A percentile compares a stretch with the other conserved stretches of the same genome.
These are phyloP conservation scores for Yamadazyma atlantica DNA, from an alignment of 1,139 yeast species.

Conservation along the genomic window DNA sequence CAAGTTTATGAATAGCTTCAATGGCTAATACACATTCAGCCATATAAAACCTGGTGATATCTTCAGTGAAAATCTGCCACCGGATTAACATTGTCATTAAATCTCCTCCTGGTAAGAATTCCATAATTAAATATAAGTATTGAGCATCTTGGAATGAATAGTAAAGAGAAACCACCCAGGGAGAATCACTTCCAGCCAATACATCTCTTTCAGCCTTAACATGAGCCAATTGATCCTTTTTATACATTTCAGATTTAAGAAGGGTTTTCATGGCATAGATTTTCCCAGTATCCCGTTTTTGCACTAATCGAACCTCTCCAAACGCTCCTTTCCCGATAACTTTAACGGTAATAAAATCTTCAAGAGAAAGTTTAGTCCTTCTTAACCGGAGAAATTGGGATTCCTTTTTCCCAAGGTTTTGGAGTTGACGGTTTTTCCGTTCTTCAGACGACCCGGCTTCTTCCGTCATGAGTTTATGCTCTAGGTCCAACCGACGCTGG, in stretches of 20 bases:
- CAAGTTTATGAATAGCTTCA: slow-evolving; percentile 78
- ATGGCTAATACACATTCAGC: slow-evolving; percentile 85
- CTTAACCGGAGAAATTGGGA: slow-evolving; percentile 73
- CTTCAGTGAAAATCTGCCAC: slow-evolving; percentile 86
- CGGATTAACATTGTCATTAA: slow-evolving; percentile 84
- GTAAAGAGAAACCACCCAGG: slow-evolving; percentile 82
- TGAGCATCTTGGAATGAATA: slow-evolving; percentile 81
- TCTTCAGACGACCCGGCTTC: slow-evolving; percentile 66
- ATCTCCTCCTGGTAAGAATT: slow-evolving; percentile 84
- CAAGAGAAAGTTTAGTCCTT: slow-evolving; percentile 71
- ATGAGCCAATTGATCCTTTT: slow-evolving; percentile 79
- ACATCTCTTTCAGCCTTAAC: slow-evolving; percentile 87
- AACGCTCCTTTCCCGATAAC: slow-evolving; percentile 88
- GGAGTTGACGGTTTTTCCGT: slow-evolving; percentile 69
- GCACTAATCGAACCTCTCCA: slow-evolving; percentile 83
- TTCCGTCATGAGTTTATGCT: slow-evolving; percentile 62
- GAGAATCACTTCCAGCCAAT: slow-evolving; percentile 80
- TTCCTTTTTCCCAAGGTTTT: slow-evolving; percentile 71
- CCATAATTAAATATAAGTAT: slow-evolving; percentile 77
- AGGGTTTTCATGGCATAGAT: slow-evolving; percentile 84
- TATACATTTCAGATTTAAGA: slow-evolving; percentile 77
- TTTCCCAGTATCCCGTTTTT: slow-evolving; percentile 77
- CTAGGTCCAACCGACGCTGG: slow-evolving; percentile 73
- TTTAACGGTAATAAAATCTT: slow-evolving; percentile 75
- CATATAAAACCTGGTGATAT: slow-evolving; percentile 80